These are phyloP conservation scores for Nicotiana paniculata DNA, from an alignment of 257 asterid genomes.

Conservation along the genomic window DNA sequence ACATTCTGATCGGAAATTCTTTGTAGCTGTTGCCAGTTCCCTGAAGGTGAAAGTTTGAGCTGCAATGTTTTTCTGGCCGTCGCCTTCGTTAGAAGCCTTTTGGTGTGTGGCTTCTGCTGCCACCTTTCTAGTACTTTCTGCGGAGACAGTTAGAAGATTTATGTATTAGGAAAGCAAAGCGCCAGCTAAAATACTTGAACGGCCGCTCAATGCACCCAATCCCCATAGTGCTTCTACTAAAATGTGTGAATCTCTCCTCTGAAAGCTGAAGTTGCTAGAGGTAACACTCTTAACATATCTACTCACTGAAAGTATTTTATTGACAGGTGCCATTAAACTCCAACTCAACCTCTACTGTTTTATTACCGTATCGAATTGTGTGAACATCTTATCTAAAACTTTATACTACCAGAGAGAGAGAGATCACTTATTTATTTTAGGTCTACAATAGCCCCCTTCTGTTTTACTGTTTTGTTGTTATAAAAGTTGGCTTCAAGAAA, in stretches of 20 bases:
- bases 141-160: constrained; percentile 7
- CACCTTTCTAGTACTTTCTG: constrained; percentile 17
- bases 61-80: constrained; percentile 48
- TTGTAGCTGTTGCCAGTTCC: constrained; percentile 83
- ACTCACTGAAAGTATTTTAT: background rate
- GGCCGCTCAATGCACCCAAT: too few relatives aligned
- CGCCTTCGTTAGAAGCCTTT: constrained; percentile 20
- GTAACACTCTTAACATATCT: background rate
- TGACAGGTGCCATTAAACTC: background rate
- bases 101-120: constrained; percentile 18
- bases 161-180: background rate
- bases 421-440: background rate
- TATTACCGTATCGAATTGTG: background rate
- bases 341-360: background rate
- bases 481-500: background rate
- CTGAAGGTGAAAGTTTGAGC: constrained; percentile 83
- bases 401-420: background rate
- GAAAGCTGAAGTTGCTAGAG: background rate
- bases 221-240: background rate
- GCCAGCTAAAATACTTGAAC: background rate
- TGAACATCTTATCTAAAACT: background rate
- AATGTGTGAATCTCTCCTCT: background rate
- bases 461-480: background rate
- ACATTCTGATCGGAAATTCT: constrained; percentile 76
- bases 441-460: background rate